Base-by-base conservation (phyloP, 2,329 filamentous ascomycete genomes). In the Aphanocladium album region DNA sequence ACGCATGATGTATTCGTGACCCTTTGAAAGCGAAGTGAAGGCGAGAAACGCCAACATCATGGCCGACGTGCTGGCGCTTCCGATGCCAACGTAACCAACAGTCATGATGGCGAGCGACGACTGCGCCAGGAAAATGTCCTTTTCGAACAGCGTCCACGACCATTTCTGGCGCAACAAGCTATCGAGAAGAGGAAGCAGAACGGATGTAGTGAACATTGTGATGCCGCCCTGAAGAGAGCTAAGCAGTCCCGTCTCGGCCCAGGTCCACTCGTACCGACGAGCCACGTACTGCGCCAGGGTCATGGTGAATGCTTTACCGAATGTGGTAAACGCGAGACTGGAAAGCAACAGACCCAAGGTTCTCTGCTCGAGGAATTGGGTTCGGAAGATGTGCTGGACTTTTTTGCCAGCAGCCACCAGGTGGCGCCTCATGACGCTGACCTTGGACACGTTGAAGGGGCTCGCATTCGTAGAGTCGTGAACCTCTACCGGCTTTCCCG, bases 1-100 rank as follows among this genome's bases (percentile, higher is more conserved):
- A 9, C 52, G 59, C 51, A 61, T 57, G 37, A 51, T 35, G 21
- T 25, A 41, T 19, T 61, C 53, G 25, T 57, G 25, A 3, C 59
- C 59, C 17, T 25, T 23, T 19, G 35, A 23, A 7, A 57, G 25
- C 23, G 45, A 33, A 5, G 17, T 27, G 43, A 51, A 25, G 59
- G 16, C 4, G 12, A 57, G 8, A 23, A 25, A 37, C 4, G 35
- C 35, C 8, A 59, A 8, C n/a, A 59, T 2, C 9, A 45, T 12
- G n/a, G 17, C 47, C 14, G 47, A 51, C 5, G 33, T 30, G 23
- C 3, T 23, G 16, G 46, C 30, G 5, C 43, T 5, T 23, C 46
- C 57, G n/a, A 52, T 35, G 47, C 46, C 25, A 12, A 49, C 12
- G n/a, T 33, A 33, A 12, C 59, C 46, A 2, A 56, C n/a, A 3